A percentile compares a stretch with the other conserved stretches of the same genome.
phyloP scores from a whole-genome alignment of 2,329 filamentous ascomycete genomes.

The Cytospora piceicola region DNA sequence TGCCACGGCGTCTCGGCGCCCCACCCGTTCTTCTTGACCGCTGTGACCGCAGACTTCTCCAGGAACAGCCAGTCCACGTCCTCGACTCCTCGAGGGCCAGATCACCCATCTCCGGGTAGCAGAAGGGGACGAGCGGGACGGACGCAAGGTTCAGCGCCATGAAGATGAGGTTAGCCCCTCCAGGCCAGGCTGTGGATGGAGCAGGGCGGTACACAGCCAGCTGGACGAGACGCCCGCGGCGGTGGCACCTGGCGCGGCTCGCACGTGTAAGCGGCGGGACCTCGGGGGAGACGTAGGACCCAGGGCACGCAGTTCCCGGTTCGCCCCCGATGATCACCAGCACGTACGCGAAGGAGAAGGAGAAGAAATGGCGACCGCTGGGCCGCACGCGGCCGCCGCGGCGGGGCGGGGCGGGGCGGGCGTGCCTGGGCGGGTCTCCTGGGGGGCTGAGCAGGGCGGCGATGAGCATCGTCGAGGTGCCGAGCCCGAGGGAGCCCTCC shows the following conservation, averaged over 20 bases:
- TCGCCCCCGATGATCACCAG: constrained; percentile 37
- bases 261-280: constrained; percentile 42
- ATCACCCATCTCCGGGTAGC: constrained; percentile 58
- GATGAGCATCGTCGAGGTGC: constrained; percentile 45
- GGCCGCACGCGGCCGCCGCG: constrained; percentile 34
- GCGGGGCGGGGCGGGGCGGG: too few relatives aligned
- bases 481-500: constrained; percentile 42
- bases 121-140: constrained; percentile 48
- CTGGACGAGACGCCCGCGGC: constrained; percentile 42
- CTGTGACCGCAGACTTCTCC: constrained; percentile 29
- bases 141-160: constrained; percentile 52
- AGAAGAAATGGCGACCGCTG: too few relatives aligned
- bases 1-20: constrained; percentile 27
- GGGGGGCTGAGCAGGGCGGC: constrained; percentile 39
- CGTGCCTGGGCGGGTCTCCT: constrained; percentile 18
- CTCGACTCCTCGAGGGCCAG: constrained; percentile 56
- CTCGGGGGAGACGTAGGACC: constrained; percentile 43
- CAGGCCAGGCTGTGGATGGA: constrained; percentile 53
- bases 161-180: constrained; percentile 59
- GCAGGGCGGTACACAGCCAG: constrained; percentile 47
- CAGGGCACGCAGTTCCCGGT: constrained; percentile 43
- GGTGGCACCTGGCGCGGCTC: constrained; percentile 40
- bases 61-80: constrained; percentile 55
- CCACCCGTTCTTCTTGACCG: constrained; percentile 28
- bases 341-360: constrained; percentile 44